These are phyloP conservation scores for Fusarium mundagurra DNA, from an alignment of 2,329 filamentous ascomycete species.

Conservation along the genomic window DNA sequence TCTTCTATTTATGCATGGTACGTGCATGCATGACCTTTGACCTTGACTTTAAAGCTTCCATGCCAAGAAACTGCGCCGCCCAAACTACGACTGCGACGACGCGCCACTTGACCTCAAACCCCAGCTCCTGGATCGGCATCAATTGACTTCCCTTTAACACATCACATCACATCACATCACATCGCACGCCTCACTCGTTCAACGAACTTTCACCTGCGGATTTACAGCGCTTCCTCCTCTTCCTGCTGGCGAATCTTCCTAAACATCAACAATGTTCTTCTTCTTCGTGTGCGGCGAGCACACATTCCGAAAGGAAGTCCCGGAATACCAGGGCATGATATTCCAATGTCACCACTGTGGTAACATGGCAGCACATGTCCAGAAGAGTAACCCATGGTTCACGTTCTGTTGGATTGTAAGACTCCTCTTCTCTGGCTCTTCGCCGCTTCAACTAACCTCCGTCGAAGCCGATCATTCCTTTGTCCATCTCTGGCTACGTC, in stretches of 20 bases:
- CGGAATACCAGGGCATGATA: slow-evolving; percentile 69
- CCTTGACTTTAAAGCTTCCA: slow-evolving; percentile 8
- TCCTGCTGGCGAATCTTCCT: not conserved
- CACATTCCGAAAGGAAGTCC: slow-evolving; percentile 67
- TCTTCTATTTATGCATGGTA: not conserved
- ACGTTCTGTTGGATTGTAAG: slow-evolving; percentile 80
- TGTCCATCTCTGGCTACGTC: slow-evolving; percentile 72
- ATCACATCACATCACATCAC: not conserved
- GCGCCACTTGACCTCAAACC: slow-evolving; percentile 17
- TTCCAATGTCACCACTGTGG: slow-evolving; percentile 75
- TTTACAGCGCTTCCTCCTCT: not conserved
- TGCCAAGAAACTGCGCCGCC: slow-evolving; percentile 38
- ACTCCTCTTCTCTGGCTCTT: slow-evolving; percentile 10
- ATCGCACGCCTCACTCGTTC: not conserved
- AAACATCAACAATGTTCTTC: slow-evolving; percentile 61
- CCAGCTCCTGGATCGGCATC: not conserved
- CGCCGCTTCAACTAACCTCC: slow-evolving; percentile 30
- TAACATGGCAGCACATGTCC: slow-evolving; percentile 68
- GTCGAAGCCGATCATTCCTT: slow-evolving; percentile 74
- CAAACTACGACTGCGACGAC: slow-evolving; percentile 23
- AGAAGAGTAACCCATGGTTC: slow-evolving; percentile 77
- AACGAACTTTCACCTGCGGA: not conserved
- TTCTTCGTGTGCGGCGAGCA: slow-evolving; percentile 71
- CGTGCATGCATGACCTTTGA: slow-evolving; percentile 6
- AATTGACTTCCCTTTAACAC: slow-evolving; percentile 2